Evolutionary conservation across 2,329 filamentous ascomycete genomes (phyloP).

Genomic region (Colletotrichum echinochloae): DNA sequence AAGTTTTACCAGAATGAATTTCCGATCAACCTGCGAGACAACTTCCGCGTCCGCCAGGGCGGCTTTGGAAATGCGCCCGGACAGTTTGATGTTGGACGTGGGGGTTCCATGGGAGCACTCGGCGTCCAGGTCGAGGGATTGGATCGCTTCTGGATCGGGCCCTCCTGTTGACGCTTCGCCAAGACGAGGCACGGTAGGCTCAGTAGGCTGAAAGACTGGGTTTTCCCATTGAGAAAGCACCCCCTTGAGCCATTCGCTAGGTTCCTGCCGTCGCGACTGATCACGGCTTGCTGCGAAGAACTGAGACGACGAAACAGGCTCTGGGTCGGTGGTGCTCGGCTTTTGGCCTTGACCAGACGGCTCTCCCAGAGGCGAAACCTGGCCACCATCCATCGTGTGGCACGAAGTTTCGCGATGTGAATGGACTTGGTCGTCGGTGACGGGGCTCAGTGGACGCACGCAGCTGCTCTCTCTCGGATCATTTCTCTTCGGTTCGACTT

Average conservation of each 20-base stretch:
- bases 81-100: constrained; percentile 40
- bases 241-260: constrained; percentile 67
- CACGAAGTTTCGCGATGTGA: background rate
- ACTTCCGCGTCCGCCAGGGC: constrained; percentile 72
- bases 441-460: background rate
- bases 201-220: constrained; percentile 73
- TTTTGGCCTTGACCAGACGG: too few relatives aligned
- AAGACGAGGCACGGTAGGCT: constrained; percentile 59
- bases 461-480: background rate
- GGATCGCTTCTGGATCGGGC: constrained; percentile 8
- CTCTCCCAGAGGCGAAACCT: too few relatives aligned
- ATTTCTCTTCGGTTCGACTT: background rate
- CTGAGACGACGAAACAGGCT: constrained; percentile 15
- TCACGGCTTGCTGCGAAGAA: constrained; percentile 12
- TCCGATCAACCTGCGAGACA: constrained; percentile 86
- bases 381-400: background rate
- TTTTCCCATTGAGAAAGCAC: constrained; percentile 79
- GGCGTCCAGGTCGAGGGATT: background rate
- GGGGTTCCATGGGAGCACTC: constrained; percentile 11
- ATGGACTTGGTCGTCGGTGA: background rate
- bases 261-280: constrained; percentile 43
- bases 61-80: constrained; percentile 69
- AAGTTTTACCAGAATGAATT: constrained; percentile 84
- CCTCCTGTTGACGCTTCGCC: constrained; percentile 42
- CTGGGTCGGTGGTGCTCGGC: background rate